phyloP scores from a whole-genome alignment of 2,329 filamentous ascomycete species.

The Exserohilum turcica region DNA sequence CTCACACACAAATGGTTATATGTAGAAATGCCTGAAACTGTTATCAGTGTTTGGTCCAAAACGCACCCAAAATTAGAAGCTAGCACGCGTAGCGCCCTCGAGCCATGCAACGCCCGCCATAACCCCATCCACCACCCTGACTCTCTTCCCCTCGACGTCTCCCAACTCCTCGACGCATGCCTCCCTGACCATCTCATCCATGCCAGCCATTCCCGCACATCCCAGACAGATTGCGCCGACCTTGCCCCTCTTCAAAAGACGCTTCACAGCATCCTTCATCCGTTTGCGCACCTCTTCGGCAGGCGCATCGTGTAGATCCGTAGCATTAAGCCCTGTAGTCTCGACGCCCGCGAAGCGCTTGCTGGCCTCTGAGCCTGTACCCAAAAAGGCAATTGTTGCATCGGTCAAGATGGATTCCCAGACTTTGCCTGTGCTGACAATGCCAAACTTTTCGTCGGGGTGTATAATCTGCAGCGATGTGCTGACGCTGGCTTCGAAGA shows the following conservation, averaged over 20 bases:
- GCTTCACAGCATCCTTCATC: conserved; percentile 72
- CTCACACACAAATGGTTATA: background rate
- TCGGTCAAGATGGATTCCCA: conserved; percentile 76
- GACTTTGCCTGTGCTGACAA: conserved; percentile 83
- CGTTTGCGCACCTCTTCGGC: conserved; percentile 66
- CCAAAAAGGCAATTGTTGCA: conserved; percentile 70
- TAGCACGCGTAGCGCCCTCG: conserved; percentile 55
- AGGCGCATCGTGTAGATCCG: conserved; percentile 74
- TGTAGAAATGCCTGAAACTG: background rate
- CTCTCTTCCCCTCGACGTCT: conserved; percentile 58
- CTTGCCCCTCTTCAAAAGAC: conserved; percentile 62
- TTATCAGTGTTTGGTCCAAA: background rate
- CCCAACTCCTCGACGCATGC: conserved; percentile 70
- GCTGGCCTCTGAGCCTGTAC: conserved; percentile 47
- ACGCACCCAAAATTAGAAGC: conserved; percentile 24
- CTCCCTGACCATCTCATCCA: conserved; percentile 75
- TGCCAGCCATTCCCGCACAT: conserved; percentile 87
- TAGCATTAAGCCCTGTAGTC: conserved; percentile 79
- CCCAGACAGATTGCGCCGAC: conserved; percentile 79
- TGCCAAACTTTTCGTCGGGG: conserved; percentile 69
- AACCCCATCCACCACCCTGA: conserved; percentile 81
- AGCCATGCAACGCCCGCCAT: conserved; percentile 69
- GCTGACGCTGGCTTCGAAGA: conserved; percentile 83
- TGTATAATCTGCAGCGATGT: conserved; percentile 63
- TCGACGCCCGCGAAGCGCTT: conserved; percentile 76